Evolutionary conservation across 768 basidiomycete genomes (phyloP).

Genomic region (Coprinopsis sp.): DNA sequence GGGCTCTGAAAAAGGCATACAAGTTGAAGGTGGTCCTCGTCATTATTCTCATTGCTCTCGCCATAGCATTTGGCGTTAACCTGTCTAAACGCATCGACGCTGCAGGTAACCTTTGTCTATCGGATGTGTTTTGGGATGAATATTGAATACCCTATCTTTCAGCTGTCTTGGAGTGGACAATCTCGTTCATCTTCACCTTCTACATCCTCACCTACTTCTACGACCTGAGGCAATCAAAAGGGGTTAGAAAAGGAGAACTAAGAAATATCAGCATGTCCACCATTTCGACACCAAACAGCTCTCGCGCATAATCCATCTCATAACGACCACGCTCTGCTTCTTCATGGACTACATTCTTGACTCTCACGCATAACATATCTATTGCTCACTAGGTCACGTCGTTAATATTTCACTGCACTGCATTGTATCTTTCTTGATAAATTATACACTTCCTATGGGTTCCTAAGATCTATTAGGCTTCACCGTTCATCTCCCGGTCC

Average conservation of each 20-base stretch:
- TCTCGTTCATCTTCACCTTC: constrained; percentile 67
- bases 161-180: constrained; percentile 74
- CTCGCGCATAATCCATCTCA: no score
- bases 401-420: no score
- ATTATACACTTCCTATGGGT: background rate
- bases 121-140: no score
- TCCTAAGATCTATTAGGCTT: background rate
- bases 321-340: no score
- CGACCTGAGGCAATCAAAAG: constrained; percentile 62
- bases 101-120: constrained; percentile 36
- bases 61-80: constrained; percentile 58
- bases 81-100: constrained; percentile 41
- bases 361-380: no score
- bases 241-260: constrained; percentile 44
- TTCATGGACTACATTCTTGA: no score
- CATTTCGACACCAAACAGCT: no score
- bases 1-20: constrained; percentile 50
- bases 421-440: no score
- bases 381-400: no score
- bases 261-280: no score
- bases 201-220: constrained; percentile 70
- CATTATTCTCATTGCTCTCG: constrained; percentile 49
- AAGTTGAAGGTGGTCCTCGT: constrained; percentile 60
- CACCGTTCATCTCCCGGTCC: constrained; percentile 50
- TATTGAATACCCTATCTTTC: no score